Percentiles rank a stretch among this genome's conserved stretches.
Evolutionary conservation across 495 filamentous ascomycete genomes (phyloP).

Genomic region (Aspergillus nidulans): DNA sequence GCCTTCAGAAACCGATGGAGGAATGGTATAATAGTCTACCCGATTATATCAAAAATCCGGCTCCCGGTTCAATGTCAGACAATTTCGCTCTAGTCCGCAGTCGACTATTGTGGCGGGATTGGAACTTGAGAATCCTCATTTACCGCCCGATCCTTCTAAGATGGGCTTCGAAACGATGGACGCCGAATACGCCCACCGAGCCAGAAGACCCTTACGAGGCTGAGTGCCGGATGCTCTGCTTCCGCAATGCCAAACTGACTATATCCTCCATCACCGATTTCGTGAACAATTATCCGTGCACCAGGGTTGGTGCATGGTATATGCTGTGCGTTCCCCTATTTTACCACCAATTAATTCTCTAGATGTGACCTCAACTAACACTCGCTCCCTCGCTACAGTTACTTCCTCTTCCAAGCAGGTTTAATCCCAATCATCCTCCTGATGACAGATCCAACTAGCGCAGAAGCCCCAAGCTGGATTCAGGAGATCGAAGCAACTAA

Average conservation of each 20-base stretch:
- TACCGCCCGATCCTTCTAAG: slow-evolving; percentile 50
- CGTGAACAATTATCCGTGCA: slow-evolving; percentile 37
- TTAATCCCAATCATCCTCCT: slow-evolving; percentile 49
- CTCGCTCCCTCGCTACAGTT: slow-evolving; percentile 20
- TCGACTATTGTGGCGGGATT: slow-evolving; percentile 45
- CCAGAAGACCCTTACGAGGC: slow-evolving; percentile 39
- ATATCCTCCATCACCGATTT: slow-evolving; percentile 44
- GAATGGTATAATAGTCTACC: slow-evolving; percentile 45
- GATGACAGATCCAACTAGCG: slow-evolving; percentile 43
- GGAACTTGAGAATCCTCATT: slow-evolving; percentile 50
- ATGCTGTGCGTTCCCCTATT: slow-evolving; percentile 36
- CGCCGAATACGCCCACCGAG: slow-evolving; percentile 28
- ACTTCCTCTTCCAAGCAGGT: slow-evolving; percentile 53
- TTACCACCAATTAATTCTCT: not conserved
- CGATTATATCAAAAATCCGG: slow-evolving; percentile 38
- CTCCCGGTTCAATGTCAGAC: slow-evolving; percentile 28
- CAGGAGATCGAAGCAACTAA: slow-evolving; percentile 47
- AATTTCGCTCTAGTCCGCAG: slow-evolving; percentile 37
- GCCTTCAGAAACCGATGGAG: slow-evolving; percentile 43
- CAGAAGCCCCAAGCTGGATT: slow-evolving; percentile 41
- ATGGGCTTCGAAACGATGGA: slow-evolving; percentile 43
- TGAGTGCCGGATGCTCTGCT: slow-evolving; percentile 40
- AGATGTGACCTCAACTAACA: not conserved
- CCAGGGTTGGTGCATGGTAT: slow-evolving; percentile 47
- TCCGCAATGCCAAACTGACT: slow-evolving; percentile 40